These are phyloP conservation scores for Aspergillus pseudoviridinutans DNA, from an alignment of 2,329 filamentous ascomycete species.

Conservation along the genomic window DNA sequence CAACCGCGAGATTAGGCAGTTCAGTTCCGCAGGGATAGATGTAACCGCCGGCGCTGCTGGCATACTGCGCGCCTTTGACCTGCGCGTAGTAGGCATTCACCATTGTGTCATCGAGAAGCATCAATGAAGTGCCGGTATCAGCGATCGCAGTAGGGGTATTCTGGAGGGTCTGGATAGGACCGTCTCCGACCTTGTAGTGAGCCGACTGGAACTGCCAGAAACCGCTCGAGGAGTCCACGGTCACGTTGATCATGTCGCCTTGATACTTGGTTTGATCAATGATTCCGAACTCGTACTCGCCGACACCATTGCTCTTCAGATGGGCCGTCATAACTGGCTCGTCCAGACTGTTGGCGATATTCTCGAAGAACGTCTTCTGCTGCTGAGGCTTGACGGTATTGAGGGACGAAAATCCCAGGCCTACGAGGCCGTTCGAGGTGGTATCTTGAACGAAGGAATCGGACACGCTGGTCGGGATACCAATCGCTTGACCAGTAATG, in stretches of 20 bases:
- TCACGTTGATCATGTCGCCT: slow-evolving; percentile 59
- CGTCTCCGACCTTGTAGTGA: slow-evolving; percentile 53
- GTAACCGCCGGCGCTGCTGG: slow-evolving; percentile 45
- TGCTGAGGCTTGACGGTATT: slow-evolving; percentile 61
- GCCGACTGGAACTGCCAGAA: slow-evolving; percentile 66
- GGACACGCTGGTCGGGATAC: slow-evolving; percentile 60
- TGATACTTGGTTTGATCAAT: slow-evolving; percentile 62
- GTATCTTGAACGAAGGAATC: slow-evolving; percentile 56
- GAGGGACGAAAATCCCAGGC: slow-evolving; percentile 62
- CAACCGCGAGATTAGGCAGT: slow-evolving; percentile 54
- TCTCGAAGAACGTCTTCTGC: slow-evolving; percentile 73
- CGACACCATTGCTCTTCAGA: slow-evolving; percentile 56
- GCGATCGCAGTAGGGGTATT: slow-evolving; percentile 49
- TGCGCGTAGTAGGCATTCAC: slow-evolving; percentile 57
- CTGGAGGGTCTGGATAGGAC: slow-evolving; percentile 32
- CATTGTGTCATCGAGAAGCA: slow-evolving; percentile 57
- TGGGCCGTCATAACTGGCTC: slow-evolving; percentile 68
- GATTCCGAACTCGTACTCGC: slow-evolving; percentile 69
- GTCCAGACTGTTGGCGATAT: slow-evolving; percentile 57
- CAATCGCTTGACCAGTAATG: slow-evolving; percentile 61
- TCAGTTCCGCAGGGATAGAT: slow-evolving; percentile 55
- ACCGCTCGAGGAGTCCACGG: slow-evolving; percentile 58
- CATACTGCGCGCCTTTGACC: slow-evolving; percentile 50
- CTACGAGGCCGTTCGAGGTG: slow-evolving; percentile 65
- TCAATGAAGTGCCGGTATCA: slow-evolving; percentile 66